Base-by-base conservation (phyloP, 139 green algal genomes). In the Coccomyxa sp. region DNA sequence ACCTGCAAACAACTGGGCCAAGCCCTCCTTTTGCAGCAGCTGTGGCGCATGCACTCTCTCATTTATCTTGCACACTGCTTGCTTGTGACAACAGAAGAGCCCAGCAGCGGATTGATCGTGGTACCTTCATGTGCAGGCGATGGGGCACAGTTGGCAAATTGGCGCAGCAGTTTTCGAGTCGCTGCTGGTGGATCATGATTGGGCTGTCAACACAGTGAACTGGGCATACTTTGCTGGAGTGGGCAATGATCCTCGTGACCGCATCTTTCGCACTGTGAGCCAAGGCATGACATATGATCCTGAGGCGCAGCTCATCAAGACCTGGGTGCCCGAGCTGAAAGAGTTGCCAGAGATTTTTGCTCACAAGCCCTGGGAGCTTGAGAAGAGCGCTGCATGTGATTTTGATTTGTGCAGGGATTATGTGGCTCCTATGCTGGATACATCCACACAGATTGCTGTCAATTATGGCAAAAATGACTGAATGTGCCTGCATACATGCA, bases 141-240 rank as follows among this genome's bases (percentile, higher is more conserved):
- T 17, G 21, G 18, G 27, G 23, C 31, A 30, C 38, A 7, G 12
- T 79, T 77, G 71, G 71, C 27, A n/a, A n/a, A 1, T 77, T 25
- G 71, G 71, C 71, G 71, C 71, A n/a, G 71, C 71, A 51, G 71
- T 77, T 25, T 77, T 77, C 27, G 27, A 77, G 86, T 85, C 81
- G 75, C 82, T 90, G 27, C 88, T 98, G 74, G 67, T 95, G 23
- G 94, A 97, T 81, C 89, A 94, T 78, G 94, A 98, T 25, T 76
- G 28, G 17, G 86, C 77, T 0, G 66, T 93, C 57, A 97, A 97
- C 88, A 89, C 82, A 23, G 89, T 83, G 74, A 97, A 96, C 85
- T 97, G 94, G 94, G 77, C 71, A 0, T 92, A 90, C 79, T 60
- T 81, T 28, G 76, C 86, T 38, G 90, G 90, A 17, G 66, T 84